These are phyloP conservation scores for Silybum marianum DNA, from an alignment of 129 eudicot species.

Conservation along the genomic window DNA sequence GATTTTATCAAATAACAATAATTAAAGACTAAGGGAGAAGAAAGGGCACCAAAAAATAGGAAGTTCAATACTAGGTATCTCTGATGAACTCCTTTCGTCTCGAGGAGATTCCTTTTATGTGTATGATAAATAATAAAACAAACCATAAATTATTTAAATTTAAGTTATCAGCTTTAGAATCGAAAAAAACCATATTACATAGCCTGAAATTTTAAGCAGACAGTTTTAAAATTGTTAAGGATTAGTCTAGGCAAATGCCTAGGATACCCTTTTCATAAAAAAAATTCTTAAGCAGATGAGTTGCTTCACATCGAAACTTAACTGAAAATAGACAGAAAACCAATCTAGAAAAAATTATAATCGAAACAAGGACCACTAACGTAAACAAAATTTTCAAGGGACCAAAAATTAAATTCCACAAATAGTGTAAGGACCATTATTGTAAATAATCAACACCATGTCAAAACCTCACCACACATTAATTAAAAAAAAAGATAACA, in stretches of 20 bases:
- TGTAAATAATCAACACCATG: neutral
- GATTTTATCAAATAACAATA: too few species aligned
- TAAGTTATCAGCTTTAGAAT: neutral
- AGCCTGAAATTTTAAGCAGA: neutral
- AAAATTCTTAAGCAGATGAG: neutral
- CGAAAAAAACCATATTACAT: neutral
- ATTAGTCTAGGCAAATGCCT: too few species aligned
- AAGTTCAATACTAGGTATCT: too few species aligned
- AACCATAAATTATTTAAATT: neutral
- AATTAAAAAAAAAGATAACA: constrained; percentile 37
- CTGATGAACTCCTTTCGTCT: too few species aligned
- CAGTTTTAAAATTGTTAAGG: too few species aligned
- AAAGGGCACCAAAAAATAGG: too few species aligned
- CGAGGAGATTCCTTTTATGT: too few species aligned
- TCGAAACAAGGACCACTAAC: neutral
- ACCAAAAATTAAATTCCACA: neutral
- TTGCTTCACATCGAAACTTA: neutral
- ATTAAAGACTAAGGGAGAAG: too few species aligned
- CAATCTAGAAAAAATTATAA: neutral
- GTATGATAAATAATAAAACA: too few species aligned
- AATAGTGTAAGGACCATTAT: constrained; percentile 1
- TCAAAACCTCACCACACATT: constrained; percentile 35
- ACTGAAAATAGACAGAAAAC: neutral
- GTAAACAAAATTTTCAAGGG: neutral
- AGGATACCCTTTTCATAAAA: too few species aligned